Base-by-base conservation (phyloP, 2,329 filamentous ascomycete genomes). In the Talaromyces sp. region DNA sequence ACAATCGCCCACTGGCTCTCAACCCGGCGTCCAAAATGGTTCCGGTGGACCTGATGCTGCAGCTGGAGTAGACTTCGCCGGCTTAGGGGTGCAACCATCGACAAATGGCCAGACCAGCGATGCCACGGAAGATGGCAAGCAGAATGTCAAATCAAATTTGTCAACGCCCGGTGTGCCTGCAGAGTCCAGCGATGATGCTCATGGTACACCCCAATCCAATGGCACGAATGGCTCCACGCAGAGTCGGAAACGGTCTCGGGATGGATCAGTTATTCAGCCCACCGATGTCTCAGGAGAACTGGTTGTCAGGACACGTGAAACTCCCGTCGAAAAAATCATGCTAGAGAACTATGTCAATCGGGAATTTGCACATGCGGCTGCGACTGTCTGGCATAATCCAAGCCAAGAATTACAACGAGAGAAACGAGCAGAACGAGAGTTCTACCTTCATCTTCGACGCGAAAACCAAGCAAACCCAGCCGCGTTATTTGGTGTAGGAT, bases 401-500 rank as follows among this genome's bases (percentile, higher is more conserved):
- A 80, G 79, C 48, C 81, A 83, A 57, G 78, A 81, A 45, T 73
- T 86, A 51, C 81, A 86, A 59, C 80, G 81, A 60, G 79, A 84
- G 61, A 88, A 86, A 74, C 83, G 83, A 60, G 79, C 83, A 45
- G 87, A 88, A 73, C 82, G 86, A 54, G 82, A 87, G 55, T 86
- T 90, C 68, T 91, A 93, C 77, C 80, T 84, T 53, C 73, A 80
- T 44, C 69, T 90, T 61, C 75, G 88, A 80, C 73, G 84, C 80
- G 76, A 82, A 46, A 77, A 81, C 40, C 77, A 80, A 42, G 66
- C 76, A 54, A 79, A 85, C 59, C 83, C 85, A 14, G 83, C 79
- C 35, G 77, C 80, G 10, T 72, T 87, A 27, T 87, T 85, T 67
- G 85, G 85, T 27, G 75, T 78, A 63, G 94, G 94, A 49, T 99